A percentile compares a stretch with the other conserved stretches of the same genome.
Conservation (phyloP, 202 grass and related monocot genomes). For the Bolboschoenoplectus hybrid region DNA sequence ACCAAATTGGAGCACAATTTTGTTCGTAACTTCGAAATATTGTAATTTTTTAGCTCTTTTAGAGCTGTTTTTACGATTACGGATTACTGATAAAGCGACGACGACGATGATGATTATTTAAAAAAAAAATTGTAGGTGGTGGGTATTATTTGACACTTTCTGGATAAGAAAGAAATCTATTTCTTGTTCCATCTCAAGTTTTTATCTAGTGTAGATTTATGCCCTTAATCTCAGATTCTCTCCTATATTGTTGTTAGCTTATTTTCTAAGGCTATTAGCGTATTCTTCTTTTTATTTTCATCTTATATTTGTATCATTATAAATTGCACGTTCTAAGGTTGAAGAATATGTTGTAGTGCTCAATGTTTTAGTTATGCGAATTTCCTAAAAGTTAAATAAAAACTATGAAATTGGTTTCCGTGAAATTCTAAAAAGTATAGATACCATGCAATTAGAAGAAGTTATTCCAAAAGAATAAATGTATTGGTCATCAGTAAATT, state of each 20-base stretch:
- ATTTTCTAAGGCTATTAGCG: neutral
- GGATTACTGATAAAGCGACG: neutral
- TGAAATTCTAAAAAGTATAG: neutral
- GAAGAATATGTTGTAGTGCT: neutral
- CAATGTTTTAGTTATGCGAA: neutral
- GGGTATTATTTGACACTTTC: conserved; percentile 7
- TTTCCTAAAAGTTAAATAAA: neutral
- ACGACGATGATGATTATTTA: conserved; percentile 22
- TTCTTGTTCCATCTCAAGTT: neutral
- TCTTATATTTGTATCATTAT: neutral
- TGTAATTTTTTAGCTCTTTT: conserved; percentile 19
- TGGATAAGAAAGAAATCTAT: neutral
- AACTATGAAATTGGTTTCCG: neutral
- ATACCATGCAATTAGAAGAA: too few relatives aligned
- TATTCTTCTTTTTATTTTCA: neutral
- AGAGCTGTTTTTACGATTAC: conserved; percentile 8
- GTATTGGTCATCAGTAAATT: too few relatives aligned
- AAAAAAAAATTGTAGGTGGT: neutral
- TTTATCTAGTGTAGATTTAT: conserved; percentile 22
- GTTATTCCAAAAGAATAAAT: too few relatives aligned
- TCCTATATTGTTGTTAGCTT: neutral
- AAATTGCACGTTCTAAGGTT: neutral
- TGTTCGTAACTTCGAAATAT: conserved; percentile 13
- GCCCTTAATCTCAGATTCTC: neutral
- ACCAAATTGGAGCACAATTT: neutral